Conservation (phyloP, 495 filamentous ascomycete genomes). For the Penicillium atrosanguineum region DNA sequence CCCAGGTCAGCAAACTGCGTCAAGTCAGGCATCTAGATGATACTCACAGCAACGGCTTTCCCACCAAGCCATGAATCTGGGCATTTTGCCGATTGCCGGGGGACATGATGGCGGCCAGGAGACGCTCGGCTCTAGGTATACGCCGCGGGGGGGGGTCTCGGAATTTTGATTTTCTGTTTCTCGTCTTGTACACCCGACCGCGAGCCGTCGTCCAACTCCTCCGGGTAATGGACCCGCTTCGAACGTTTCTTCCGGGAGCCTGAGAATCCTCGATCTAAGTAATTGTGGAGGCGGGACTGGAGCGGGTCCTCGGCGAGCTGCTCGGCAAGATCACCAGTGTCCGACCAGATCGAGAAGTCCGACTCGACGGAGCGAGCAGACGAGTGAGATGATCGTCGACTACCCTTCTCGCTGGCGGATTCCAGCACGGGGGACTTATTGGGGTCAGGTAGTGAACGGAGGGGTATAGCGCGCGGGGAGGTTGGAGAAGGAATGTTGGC, state of each 20-base stretch:
- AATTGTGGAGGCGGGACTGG: conserved; percentile 59
- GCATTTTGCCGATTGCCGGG: conserved; percentile 61
- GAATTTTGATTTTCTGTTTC: conserved; percentile 83
- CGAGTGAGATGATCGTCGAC: conserved; percentile 54
- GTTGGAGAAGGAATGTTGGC: conserved; percentile 60
- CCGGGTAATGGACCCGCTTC: conserved; percentile 54
- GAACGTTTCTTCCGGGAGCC: conserved; percentile 32
- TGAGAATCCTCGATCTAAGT: conserved; percentile 55
- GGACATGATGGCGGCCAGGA: conserved; percentile 81
- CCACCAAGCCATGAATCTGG: conserved; percentile 85
- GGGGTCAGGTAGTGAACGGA: conserved; percentile 49
- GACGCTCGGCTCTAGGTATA: conserved; percentile 61
- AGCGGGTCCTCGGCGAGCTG: conserved; percentile 83
- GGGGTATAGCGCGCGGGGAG: conserved; percentile 54
- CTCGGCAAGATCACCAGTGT: conserved; percentile 90
- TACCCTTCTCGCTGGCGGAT: conserved; percentile 46
- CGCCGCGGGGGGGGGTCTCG: conserved; percentile 60
- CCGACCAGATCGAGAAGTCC: conserved; percentile 81
- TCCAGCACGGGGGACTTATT: conserved; percentile 37
- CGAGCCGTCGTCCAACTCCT: conserved; percentile 43
- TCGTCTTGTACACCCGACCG: conserved; percentile 44
- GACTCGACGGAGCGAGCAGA: conserved; percentile 62
- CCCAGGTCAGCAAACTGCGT: conserved; percentile 30
- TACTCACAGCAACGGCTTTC: conserved; percentile 87
- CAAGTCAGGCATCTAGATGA: not conserved